Evolutionary conservation across 2,329 filamentous ascomycete genomes (phyloP).

Genomic region (Neocatenulostroma microsporum): DNA sequence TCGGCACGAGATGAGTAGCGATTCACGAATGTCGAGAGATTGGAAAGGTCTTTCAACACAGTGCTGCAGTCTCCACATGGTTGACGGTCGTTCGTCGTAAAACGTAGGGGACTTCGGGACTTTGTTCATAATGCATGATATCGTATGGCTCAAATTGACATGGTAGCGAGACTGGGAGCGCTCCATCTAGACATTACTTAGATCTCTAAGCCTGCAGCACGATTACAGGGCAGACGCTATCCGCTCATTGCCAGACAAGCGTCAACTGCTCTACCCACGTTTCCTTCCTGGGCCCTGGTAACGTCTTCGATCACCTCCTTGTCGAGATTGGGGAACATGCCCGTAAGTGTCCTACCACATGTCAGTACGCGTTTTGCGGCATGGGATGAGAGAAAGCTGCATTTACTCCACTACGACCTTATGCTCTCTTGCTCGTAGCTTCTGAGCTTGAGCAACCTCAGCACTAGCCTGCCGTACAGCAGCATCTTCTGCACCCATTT

Average conservation of each 20-base stretch:
- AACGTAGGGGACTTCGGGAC: no score
- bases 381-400: neutral
- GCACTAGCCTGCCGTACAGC: constrained; percentile 85
- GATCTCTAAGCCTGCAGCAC: neutral
- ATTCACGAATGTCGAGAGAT: no score
- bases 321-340: constrained; percentile 96
- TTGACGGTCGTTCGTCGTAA: no score
- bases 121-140: no score
- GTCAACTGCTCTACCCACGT: constrained; percentile 42
- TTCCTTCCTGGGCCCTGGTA: constrained; percentile 87
- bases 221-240: constrained; percentile 1
- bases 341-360: constrained; percentile 59
- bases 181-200: neutral
- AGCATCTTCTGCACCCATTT: constrained; percentile 69
- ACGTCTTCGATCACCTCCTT: constrained; percentile 94
- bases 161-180: no score
- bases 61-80: no score
- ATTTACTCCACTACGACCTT: constrained; percentile 71
- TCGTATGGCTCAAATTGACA: no score
- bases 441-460: constrained; percentile 77
- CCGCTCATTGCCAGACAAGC: constrained; percentile 40
- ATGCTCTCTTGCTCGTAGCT: constrained; percentile 77
- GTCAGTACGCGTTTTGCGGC: constrained; percentile 9
- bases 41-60: no score
- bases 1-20: no score